Conservation (phyloP, 495 filamentous ascomycete genomes). For the Staphylotrichum longicolle region DNA sequence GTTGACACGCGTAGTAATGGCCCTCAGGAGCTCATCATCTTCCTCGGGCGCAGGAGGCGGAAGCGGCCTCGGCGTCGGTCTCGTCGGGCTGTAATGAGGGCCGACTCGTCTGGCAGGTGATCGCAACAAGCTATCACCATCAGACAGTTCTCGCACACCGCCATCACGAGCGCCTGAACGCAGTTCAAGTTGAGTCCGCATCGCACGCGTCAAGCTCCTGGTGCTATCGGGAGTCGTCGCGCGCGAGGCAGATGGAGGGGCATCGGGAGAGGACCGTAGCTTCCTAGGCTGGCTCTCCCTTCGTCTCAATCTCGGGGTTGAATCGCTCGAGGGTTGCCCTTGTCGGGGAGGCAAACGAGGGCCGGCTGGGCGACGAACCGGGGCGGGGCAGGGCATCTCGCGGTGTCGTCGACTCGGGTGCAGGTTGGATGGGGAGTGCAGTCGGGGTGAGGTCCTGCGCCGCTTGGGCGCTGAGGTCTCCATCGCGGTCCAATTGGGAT, state of each 20-base stretch:
- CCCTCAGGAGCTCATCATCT: conserved; percentile 47
- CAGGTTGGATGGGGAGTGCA: conserved; percentile 33
- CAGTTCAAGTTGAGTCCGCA: conserved; percentile 21
- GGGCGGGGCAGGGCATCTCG: conserved; percentile 11
- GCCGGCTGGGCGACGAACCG: conserved; percentile 33
- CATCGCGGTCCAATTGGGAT: conserved; percentile 40
- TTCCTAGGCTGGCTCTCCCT: conserved; percentile 38
- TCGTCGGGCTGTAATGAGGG: conserved; percentile 33
- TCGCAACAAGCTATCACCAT: conserved; percentile 40
- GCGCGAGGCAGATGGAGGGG: conserved; percentile 27
- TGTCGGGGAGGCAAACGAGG: conserved; percentile 66
- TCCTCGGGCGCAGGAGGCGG: conserved; percentile 41
- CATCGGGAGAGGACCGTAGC: conserved; percentile 31
- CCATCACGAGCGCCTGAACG: conserved; percentile 23
- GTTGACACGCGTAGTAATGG: conserved; percentile 37
- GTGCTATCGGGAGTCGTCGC: conserved; percentile 30
- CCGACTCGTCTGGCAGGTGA: conserved; percentile 34
- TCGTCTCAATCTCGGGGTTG: conserved; percentile 59
- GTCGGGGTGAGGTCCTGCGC: conserved; percentile 57
- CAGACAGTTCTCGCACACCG: conserved; percentile 25
- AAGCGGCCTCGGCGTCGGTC: conserved; percentile 39
- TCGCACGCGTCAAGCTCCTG: conserved; percentile 15
- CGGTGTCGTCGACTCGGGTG: conserved; percentile 25
- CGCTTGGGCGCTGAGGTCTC: conserved; percentile 59
- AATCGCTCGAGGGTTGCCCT: conserved; percentile 62